These are phyloP conservation scores for Dictyostelium discoideum DNA, from an alignment of 78 protist species.

Conservation along the genomic window DNA sequence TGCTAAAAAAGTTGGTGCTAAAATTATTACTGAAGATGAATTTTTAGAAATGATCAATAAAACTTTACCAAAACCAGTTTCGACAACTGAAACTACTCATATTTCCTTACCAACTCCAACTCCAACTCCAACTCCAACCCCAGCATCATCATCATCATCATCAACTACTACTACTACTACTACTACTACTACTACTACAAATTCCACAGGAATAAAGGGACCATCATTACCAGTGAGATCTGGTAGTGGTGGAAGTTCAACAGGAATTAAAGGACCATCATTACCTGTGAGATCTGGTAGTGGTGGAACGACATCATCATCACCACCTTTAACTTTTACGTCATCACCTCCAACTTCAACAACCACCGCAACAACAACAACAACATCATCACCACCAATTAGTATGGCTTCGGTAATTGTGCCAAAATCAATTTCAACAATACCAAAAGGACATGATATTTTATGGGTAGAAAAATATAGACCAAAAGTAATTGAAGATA, in stretches of 20 bases:
- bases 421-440: background rate
- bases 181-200: no score
- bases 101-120: background rate
- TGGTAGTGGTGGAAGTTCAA: background rate
- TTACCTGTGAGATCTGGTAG: background rate
- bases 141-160: background rate
- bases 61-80: background rate
- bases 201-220: background rate
- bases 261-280: background rate
- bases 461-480: constrained; percentile 90
- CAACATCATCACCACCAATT: background rate
- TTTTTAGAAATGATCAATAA: constrained; percentile 40
- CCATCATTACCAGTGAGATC: background rate
- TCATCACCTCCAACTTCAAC: background rate
- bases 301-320: background rate
- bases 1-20: background rate
- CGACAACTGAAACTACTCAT: background rate
- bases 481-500: constrained; percentile 75
- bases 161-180: background rate
- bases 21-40: constrained; percentile 75
- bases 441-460: constrained; percentile 28
- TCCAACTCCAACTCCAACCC: background rate
- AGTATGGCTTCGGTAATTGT: background rate
- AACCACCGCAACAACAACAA: background rate
- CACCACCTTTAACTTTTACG: background rate